Percentiles rank a stretch among this genome's conserved stretches.
Evolutionary conservation across 108 stramenopile species (phyloP).

Genomic region (Pseudonitzschia multiseries): DNA sequence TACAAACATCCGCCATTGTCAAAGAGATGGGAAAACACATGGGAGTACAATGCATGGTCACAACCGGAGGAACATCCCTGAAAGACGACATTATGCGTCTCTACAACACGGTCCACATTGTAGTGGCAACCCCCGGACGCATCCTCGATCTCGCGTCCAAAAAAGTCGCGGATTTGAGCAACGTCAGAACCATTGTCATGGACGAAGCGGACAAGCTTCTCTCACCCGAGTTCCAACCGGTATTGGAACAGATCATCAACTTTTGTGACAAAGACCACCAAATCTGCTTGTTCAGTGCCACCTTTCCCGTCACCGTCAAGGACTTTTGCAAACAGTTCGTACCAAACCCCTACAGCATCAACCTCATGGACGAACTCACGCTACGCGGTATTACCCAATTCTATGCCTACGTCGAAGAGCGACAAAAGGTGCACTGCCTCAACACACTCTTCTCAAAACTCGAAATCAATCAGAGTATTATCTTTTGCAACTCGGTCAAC

Average conservation of each 20-base stretch:
- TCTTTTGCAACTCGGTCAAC: constrained; percentile 99
- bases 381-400: constrained; percentile 98
- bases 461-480: constrained; percentile 99
- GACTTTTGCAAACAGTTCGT: constrained; percentile 93
- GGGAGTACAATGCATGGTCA: constrained; percentile 96
- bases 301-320: constrained; percentile 98
- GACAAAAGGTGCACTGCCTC: constrained; percentile 98
- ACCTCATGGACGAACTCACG: constrained; percentile 99
- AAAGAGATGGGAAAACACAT: constrained; percentile 99
- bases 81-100: constrained; percentile 99
- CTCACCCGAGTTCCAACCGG: constrained; percentile 94
- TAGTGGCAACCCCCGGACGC: constrained; percentile 98
- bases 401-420: constrained; percentile 98
- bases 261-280: constrained; percentile 88
- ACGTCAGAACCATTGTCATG: constrained; percentile 96
- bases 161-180: constrained; percentile 91
- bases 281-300: constrained; percentile 98
- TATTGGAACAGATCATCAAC: constrained; percentile 91
- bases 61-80: constrained; percentile 96
- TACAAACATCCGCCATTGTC: constrained; percentile 98
- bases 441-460: constrained; percentile 97
- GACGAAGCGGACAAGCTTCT: constrained; percentile 99
- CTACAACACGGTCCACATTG: constrained; percentile 92
- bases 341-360: constrained; percentile 92
- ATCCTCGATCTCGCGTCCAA: constrained; percentile 96